Conservation (phyloP, 305 asterid genomes). For the Solanum aculeatissimum region DNA sequence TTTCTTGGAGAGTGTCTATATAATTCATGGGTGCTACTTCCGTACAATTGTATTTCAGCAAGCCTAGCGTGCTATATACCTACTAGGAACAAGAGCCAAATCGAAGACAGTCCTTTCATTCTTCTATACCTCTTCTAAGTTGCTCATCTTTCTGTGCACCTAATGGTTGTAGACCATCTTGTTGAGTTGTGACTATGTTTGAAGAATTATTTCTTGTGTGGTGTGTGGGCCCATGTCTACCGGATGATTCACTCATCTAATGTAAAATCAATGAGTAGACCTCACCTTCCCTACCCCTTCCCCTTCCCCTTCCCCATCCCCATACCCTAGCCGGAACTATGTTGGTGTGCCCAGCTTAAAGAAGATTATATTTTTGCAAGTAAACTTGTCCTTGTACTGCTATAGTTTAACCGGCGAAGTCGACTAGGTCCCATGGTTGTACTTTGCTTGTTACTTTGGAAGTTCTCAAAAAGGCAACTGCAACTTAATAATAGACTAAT, state of each 20-base stretch:
- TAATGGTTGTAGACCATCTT: not conserved
- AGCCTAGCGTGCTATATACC: not conserved
- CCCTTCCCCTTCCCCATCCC: not conserved
- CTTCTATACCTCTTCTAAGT: not conserved
- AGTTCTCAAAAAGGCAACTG: not conserved
- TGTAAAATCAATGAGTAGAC: not conserved
- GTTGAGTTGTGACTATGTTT: not conserved
- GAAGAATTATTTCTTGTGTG: not conserved
- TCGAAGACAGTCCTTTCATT: not conserved
- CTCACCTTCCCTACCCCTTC: not conserved
- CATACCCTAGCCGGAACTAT: not conserved
- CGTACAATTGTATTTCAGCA: not conserved
- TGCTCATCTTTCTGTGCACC: not conserved
- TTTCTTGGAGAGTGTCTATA: not conserved
- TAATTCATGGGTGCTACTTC: not conserved
- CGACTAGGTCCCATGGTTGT: not conserved
- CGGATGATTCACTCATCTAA: not conserved
- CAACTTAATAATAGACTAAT: not conserved
- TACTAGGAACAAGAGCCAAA: not conserved
- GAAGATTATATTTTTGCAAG: not conserved
- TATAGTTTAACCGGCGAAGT: not conserved
- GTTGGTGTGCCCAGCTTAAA: not conserved
- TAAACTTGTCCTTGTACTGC: not conserved
- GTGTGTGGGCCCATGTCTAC: not conserved
- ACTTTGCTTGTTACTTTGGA: not conserved